Evolutionary conservation across 768 basidiomycete genomes (phyloP).

Genomic region (Mrakia gelida): DNA sequence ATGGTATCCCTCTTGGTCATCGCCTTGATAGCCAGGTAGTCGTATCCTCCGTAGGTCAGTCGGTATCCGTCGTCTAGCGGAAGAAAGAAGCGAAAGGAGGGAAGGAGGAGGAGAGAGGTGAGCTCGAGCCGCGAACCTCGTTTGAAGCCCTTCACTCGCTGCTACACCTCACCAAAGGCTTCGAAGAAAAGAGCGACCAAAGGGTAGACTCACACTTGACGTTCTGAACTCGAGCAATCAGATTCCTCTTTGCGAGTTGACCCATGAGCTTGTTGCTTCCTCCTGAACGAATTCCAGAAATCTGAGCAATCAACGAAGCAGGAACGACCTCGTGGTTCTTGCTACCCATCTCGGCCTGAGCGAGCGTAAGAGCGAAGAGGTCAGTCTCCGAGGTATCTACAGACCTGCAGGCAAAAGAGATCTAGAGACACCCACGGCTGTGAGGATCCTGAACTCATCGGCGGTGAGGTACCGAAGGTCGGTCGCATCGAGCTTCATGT

Average conservation of each 20-base stretch:
- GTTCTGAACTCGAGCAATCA: slow-evolving; percentile 85
- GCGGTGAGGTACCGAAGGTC: slow-evolving; percentile 87
- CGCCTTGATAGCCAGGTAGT: slow-evolving; percentile 89
- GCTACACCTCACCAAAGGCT: background rate
- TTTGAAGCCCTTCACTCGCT: background rate
- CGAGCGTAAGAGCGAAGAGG: background rate
- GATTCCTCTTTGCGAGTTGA: slow-evolving; percentile 80
- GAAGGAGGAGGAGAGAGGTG: background rate
- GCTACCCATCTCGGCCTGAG: slow-evolving; percentile 90
- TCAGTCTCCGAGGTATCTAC: background rate
- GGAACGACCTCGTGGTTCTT: slow-evolving; percentile 98
- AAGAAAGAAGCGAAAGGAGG: background rate
- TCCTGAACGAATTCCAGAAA: slow-evolving; percentile 85
- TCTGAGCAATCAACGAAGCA: slow-evolving; percentile 77
- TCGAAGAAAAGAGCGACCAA: background rate
- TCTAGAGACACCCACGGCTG: too few species aligned
- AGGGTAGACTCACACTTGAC: slow-evolving; percentile 67
- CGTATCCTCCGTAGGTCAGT: slow-evolving; percentile 96
- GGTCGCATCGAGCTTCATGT: slow-evolving; percentile 89
- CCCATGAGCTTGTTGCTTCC: slow-evolving; percentile 91
- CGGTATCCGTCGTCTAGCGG: slow-evolving; percentile 88
- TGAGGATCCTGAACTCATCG: slow-evolving; percentile 93
- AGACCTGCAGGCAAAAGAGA: too few species aligned
- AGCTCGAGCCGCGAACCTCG: background rate
- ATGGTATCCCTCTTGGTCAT: slow-evolving; percentile 84